Percentiles rank a stretch among this genome's conserved stretches.
These are phyloP conservation scores for Tremella fuciformis DNA, from an alignment of 768 basidiomycete species.

Conservation along the genomic window DNA sequence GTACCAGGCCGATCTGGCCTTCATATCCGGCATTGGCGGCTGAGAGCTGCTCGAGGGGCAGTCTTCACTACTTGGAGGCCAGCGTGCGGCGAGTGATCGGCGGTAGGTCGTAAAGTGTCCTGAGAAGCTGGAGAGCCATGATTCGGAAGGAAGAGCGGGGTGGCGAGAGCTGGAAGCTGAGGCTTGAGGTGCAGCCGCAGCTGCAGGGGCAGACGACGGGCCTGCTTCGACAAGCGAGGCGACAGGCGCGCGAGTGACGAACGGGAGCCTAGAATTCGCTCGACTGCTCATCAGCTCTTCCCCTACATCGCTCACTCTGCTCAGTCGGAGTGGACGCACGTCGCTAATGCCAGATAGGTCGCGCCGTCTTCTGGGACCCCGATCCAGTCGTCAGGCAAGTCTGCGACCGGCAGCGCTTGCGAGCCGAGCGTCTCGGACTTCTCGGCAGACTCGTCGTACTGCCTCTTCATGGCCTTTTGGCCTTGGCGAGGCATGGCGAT, in stretches of 20 bases:
- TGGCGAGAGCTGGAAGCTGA: slow-evolving; percentile 22
- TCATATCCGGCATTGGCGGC: not conserved
- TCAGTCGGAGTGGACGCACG: slow-evolving; percentile 13
- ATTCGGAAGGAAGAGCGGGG: slow-evolving; percentile 45
- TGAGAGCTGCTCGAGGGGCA: not conserved
- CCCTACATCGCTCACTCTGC: not conserved
- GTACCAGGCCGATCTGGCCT: not conserved
- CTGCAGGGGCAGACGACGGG: not conserved
- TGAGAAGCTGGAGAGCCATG: slow-evolving; percentile 39
- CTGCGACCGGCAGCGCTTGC: slow-evolving; percentile 51
- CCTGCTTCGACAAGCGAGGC: not conserved
- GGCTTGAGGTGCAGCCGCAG: too few species aligned
- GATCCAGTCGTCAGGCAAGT: slow-evolving; percentile 45
- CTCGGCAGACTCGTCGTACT: slow-evolving; percentile 7
- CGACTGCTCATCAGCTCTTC: slow-evolving; percentile 1
- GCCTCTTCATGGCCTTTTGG: slow-evolving; percentile 3
- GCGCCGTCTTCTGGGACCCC: slow-evolving; percentile 50
- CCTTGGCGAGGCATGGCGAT: not conserved
- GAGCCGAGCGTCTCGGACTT: slow-evolving; percentile 17
- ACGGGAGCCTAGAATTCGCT: not conserved
- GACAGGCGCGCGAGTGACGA: not conserved
- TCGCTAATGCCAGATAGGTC: slow-evolving; percentile 45
- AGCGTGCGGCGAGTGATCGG: slow-evolving; percentile 10
- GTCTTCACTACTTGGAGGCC: not conserved
- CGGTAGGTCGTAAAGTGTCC: slow-evolving; percentile 40